Conservation (phyloP, 1,284 basidiomycete species). For the Chiua sp. region DNA sequence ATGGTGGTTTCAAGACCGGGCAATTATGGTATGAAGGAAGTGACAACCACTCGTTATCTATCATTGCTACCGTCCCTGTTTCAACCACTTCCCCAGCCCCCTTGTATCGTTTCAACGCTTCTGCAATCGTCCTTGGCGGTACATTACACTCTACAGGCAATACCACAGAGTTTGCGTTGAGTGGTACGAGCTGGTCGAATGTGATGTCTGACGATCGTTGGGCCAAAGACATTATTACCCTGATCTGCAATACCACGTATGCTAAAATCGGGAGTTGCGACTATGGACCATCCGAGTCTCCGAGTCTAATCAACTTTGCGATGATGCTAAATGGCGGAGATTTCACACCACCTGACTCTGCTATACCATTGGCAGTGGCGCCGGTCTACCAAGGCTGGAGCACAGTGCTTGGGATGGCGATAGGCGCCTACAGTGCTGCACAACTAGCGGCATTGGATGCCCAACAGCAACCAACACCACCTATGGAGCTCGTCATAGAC, state of each 20-base stretch:
- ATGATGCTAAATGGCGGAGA: background rate
- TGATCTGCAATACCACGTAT: slow-evolving; percentile 18
- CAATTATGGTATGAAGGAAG: slow-evolving; percentile 9
- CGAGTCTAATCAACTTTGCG: background rate
- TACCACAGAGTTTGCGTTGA: slow-evolving; percentile 15
- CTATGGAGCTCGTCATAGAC: too few species aligned
- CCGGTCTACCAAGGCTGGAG: background rate
- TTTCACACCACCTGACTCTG: background rate
- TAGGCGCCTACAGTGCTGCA: background rate
- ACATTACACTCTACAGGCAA: slow-evolving; percentile 11
- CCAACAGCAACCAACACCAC: too few species aligned
- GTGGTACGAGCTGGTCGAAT: slow-evolving; percentile 21
- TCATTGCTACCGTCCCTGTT: slow-evolving; percentile 2
- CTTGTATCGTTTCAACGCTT: slow-evolving; percentile 13
- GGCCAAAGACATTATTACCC: slow-evolving; percentile 17
- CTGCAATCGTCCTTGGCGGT: slow-evolving; percentile 9
- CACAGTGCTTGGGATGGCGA: background rate
- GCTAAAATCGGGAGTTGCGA: background rate
- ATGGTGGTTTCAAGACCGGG: background rate
- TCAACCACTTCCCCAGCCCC: too few species aligned
- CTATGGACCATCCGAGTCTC: background rate
- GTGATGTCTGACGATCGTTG: slow-evolving; percentile 18
- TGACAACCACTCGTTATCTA: slow-evolving; percentile 15
- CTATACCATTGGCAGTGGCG: background rate
- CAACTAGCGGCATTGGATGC: too few species aligned